Base-by-base conservation (phyloP, 768 basidiomycete genomes). In the Mycena crocata region DNA sequence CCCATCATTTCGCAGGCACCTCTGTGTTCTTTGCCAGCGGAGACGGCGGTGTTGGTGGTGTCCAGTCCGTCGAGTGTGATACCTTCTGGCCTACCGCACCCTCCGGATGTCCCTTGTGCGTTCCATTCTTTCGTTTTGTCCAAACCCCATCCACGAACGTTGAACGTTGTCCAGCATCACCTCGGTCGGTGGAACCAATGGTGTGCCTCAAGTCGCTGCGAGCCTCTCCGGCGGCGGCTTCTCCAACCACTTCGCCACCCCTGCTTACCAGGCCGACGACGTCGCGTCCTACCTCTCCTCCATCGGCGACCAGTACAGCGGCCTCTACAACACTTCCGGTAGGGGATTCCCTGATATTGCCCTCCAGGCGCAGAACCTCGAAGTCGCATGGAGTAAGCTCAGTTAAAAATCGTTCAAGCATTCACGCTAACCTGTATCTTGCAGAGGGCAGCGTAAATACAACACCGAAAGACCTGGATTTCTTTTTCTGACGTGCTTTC, bases 281-380 rank as follows among this genome's bases (percentile, higher is more conserved):
- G 79, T 81, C 34, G 39, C 48, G 4, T 26, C 64, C 4, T 81
- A 73, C 74, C 72, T 81, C 39, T 57, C 46, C 31, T 57, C 59
- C 28, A 71, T 82, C 48, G 79, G 78, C 35, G 72, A 64, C 72
- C 75, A 73, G 28, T 76, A 79, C 72, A 34, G 54, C 1, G 79
- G 80, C 39, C 56, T 67, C 49, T 81, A 76, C 72, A 79, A 76
- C 69, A 45, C 59, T 32, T 45, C 55, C 31, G 79, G 79, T 21
- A 79, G 79, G 54, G 79, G 55, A 2, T 80, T 76, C 75, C 81
- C 82, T 19, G 80, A 81, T 64, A 69, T 80, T 65, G 52, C 78
- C 9, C 75, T 80, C 14, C 26, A 30, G 56, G 73, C 76, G 3
- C 21, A 34, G 13, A 54, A 26, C 31, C 83, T 84, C 74, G 40